Evolutionary conservation across 208 protist species (phyloP), one percentile per base, ranked within the genome.

Genomic region (Lotmaria passim): DNA sequence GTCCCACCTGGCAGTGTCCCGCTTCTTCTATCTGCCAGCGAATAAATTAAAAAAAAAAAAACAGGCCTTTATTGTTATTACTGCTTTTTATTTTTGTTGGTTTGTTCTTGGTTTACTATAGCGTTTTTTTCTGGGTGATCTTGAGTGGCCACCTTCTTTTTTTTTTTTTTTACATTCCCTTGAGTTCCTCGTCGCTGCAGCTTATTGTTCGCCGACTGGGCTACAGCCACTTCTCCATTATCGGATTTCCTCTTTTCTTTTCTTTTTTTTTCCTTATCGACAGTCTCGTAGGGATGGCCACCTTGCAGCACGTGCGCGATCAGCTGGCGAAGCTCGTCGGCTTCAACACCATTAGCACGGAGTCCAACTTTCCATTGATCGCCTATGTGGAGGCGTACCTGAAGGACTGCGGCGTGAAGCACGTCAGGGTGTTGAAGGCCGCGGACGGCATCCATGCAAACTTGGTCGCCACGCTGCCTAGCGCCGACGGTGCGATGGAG

Each of bases 381-480:
- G 39, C 82, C 19, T 90, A 80, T 69, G 75, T 84, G 39, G 31
- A 56, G 33, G 64, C 21, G 14, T 78, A 75, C 57, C 58, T 90
- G 53, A 43, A 47, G 63, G 50, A n/a, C 14, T 57, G 70, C 24
- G 77, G 76, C 17, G 73, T 85, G 31, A 53, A 67, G 71, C 55
- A 74, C 48, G 62, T 83, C 36, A 70, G 75, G 24, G 65, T 82
- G 58, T 34, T 81, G 69, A 15, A 71, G 41, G 53, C 64, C 19
- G 65, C 65, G 46, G 73, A 82, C n/a, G 79, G 81, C 34, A 86
- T 69, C 28, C 73, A 93, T 38, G 82, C 87, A 34, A 88, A 87
- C 62, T 73, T 93, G 59, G 73, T 78, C 50, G 83, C 82, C 17
- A 90, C 83, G 56, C 70, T 93, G 46, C 81, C 83, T 0, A 83